phyloP scores from a whole-genome alignment of 1,284 basidiomycete genomes.

The Apiotrichum gracile region DNA sequence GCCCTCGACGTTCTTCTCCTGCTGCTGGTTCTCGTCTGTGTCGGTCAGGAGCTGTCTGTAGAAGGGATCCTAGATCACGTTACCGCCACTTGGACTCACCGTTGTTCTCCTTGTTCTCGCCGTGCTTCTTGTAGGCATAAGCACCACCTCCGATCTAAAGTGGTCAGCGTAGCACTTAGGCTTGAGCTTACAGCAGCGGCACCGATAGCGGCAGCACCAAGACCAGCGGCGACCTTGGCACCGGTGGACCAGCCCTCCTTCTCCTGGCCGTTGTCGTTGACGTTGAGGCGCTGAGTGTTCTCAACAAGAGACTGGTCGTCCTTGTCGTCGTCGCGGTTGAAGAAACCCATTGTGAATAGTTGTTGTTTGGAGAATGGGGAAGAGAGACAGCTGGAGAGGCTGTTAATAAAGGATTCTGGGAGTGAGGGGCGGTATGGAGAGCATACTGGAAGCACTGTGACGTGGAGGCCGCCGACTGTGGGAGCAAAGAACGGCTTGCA shows the following conservation, averaged over 20 bases:
- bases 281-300: constrained; percentile 1
- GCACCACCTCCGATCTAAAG: background rate
- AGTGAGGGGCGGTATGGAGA: background rate
- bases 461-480: too few species aligned
- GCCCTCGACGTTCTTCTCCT: background rate
- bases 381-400: background rate
- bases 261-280: constrained; percentile 1
- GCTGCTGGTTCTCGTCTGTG: background rate
- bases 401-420: background rate
- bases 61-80: background rate
- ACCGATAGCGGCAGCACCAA: background rate
- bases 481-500: too few species aligned
- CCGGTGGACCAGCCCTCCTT: constrained; percentile 12
- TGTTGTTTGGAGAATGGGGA: background rate
- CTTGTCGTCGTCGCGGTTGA: background rate
- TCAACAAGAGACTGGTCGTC: background rate
- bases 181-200: too few species aligned
- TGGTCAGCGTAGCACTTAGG: too few species aligned
- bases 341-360: background rate
- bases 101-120: constrained; percentile 2
- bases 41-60: background rate
- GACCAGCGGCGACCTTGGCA: constrained; percentile 1
- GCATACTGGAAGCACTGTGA: too few species aligned
- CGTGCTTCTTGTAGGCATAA: constrained; percentile 1
- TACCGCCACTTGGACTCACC: background rate